Conservation (phyloP, 1,284 basidiomycete genomes). For the Fomitopsis pinicola region DNA sequence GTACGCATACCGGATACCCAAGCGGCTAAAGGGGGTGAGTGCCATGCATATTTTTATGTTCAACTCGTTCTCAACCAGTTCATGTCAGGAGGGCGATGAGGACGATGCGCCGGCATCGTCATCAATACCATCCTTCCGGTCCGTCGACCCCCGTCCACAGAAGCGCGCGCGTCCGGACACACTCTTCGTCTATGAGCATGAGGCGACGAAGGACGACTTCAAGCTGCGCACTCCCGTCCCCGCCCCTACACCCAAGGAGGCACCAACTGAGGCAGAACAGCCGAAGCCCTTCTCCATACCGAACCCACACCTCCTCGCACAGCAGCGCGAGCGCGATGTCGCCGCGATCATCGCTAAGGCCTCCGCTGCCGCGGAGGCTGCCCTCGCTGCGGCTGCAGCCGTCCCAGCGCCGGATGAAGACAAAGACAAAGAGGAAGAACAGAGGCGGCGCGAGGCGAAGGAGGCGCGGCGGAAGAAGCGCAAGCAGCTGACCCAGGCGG, state of each 20-base stretch:
- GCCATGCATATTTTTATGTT: constrained; percentile 14
- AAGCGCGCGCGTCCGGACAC: constrained; percentile 26
- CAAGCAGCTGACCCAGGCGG: constrained; percentile 47
- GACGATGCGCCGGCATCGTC: constrained; percentile 10
- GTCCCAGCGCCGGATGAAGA: not conserved
- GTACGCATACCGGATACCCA: constrained; percentile 83
- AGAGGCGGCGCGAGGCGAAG: constrained; percentile 28
- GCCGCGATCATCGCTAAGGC: constrained; percentile 24
- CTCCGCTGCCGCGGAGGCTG: constrained; percentile 35
- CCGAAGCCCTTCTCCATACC: not conserved
- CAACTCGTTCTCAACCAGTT: not conserved
- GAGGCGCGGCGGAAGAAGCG: constrained; percentile 26
- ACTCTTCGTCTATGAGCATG: constrained; percentile 3
- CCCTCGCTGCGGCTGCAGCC: not conserved
- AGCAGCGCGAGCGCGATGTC: constrained; percentile 1
- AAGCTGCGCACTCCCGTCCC: not conserved
- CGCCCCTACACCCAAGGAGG: not conserved
- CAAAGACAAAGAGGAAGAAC: constrained; percentile 6
- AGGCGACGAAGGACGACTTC: not conserved
- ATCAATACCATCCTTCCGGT: constrained; percentile 1
- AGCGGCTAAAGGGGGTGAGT: constrained; percentile 45
- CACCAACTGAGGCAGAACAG: not conserved
- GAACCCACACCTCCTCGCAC: not conserved
- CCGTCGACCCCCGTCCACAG: constrained; percentile 24
- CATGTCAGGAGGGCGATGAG: constrained; percentile 18